A percentile compares a stretch with the other conserved stretches of the same genome.
Conservation (phyloP, 2,329 filamentous ascomycete species). For the Hypoxylon sp. region DNA sequence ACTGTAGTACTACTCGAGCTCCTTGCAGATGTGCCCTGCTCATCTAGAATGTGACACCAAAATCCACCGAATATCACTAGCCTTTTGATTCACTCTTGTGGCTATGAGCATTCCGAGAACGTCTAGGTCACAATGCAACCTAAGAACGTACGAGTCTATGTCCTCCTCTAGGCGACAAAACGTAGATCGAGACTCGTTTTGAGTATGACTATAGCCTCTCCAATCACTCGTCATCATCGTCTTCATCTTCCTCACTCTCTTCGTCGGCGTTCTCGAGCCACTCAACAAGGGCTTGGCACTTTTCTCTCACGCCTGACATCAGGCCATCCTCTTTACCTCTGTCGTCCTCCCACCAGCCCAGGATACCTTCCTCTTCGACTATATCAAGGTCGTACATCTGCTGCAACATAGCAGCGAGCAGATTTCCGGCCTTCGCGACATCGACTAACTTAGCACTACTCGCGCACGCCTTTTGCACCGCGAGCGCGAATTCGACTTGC, state of each 20-base stretch:
- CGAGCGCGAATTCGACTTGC: conserved; percentile 87
- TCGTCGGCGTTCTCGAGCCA: conserved; percentile 85
- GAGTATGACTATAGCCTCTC: neutral
- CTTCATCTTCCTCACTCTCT: conserved; percentile 71
- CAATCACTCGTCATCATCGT: conserved; percentile 58
- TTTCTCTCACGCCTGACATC: conserved; percentile 78
- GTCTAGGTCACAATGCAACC: neutral
- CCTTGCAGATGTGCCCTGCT: neutral
- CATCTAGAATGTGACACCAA: neutral
- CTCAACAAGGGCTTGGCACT: conserved; percentile 84
- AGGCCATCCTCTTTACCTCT: conserved; percentile 76
- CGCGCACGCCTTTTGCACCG: conserved; percentile 84
- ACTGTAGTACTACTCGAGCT: neutral
- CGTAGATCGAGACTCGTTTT: neutral
- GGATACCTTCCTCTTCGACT: conserved; percentile 88
- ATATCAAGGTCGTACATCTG: conserved; percentile 88
- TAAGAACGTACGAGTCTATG: neutral
- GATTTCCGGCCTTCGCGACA: conserved; percentile 64
- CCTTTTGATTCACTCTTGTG: neutral
- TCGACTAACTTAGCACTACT: conserved; percentile 73
- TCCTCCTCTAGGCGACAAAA: neutral
- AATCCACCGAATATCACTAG: neutral
- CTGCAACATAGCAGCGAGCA: conserved; percentile 85
- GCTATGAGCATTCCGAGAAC: neutral
- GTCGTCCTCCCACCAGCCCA: conserved; percentile 88